phyloP scores from a whole-genome alignment of 805 yeast species.

The Starmera quercuum region DNA sequence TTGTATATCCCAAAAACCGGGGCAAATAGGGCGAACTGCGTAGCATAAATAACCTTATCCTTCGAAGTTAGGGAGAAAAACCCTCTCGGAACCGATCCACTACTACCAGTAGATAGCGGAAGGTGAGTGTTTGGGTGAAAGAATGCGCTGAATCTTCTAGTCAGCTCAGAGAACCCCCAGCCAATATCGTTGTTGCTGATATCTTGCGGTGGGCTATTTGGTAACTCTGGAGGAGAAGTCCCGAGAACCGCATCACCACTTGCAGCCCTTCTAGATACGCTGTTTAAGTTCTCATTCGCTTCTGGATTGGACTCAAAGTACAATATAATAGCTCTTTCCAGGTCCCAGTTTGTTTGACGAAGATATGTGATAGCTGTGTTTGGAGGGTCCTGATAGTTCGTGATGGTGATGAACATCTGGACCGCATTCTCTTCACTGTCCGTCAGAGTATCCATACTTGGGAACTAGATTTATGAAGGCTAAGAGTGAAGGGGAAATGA shows the following conservation, averaged over 20 bases:
- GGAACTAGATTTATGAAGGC: too few relatives aligned
- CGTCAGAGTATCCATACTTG: conserved; percentile 12
- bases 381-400: conserved; percentile 12
- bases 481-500: too few relatives aligned
- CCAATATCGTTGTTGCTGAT: conserved; percentile 8
- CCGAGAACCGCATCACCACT: conserved; percentile 1
- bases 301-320: conserved; percentile 16
- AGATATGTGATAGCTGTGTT: conserved; percentile 15
- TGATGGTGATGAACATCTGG: conserved; percentile 11
- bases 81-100: too few relatives aligned
- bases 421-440: conserved; percentile 6
- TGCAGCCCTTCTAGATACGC: conserved; percentile 1
- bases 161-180: too few relatives aligned
- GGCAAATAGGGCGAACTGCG: conserved; percentile 22
- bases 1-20: conserved; percentile 26
- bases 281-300: conserved; percentile 17
- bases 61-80: conserved; percentile 16
- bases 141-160: too few relatives aligned
- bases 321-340: conserved; percentile 24
- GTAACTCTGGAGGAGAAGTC: conserved; percentile 11
- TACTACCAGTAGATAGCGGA: too few relatives aligned
- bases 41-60: conserved; percentile 16
- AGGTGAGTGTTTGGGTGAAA: too few relatives aligned
- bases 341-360: conserved; percentile 27
- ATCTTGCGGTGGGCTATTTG: neutral